Percentiles rank a stretch among this genome's conserved stretches.
These are phyloP conservation scores for Pseudogymnoascus sp. DNA, from an alignment of 2,329 filamentous ascomycete genomes.

Conservation along the genomic window DNA sequence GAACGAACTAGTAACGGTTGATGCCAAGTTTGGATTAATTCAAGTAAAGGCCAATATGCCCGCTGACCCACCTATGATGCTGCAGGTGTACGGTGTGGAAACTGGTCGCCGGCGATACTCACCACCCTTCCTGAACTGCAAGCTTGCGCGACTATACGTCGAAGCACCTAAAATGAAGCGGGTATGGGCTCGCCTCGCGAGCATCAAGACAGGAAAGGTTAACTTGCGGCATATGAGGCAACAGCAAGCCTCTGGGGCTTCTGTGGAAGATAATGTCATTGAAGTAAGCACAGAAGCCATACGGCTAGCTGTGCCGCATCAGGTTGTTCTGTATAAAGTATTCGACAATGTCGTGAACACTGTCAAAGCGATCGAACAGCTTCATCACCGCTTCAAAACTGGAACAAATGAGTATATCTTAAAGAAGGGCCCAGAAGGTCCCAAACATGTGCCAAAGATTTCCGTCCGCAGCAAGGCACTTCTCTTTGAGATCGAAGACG, in stretches of 20 bases:
- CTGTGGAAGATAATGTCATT: slow-evolving; percentile 70
- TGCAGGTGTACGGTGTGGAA: slow-evolving; percentile 79
- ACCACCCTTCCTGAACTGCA: slow-evolving; percentile 69
- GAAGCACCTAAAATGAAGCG: slow-evolving; percentile 75
- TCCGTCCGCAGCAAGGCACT: slow-evolving; percentile 75
- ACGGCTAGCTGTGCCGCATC: slow-evolving; percentile 80
- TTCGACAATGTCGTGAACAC: slow-evolving; percentile 92
- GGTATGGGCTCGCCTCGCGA: slow-evolving; percentile 81
- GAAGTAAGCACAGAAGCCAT: slow-evolving; percentile 82
- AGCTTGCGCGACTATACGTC: slow-evolving; percentile 76
- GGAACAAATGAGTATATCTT: slow-evolving; percentile 83
- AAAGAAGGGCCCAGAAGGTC: slow-evolving; percentile 74
- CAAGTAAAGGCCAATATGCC: slow-evolving; percentile 89
- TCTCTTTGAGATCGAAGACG: slow-evolving; percentile 89
- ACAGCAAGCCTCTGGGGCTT: slow-evolving; percentile 51
- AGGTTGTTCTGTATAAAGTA: slow-evolving; percentile 79
- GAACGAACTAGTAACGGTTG: slow-evolving; percentile 68
- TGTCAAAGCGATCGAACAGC: slow-evolving; percentile 76
- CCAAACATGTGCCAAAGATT: slow-evolving; percentile 80
- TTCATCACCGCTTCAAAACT: slow-evolving; percentile 88
- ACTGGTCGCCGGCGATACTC: slow-evolving; percentile 82
- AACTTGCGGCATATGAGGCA: slow-evolving; percentile 72
- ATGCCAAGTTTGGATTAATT: slow-evolving; percentile 72
- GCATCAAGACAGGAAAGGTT: slow-evolving; percentile 70
- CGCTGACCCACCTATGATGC: slow-evolving; percentile 80